Conservation (phyloP, 768 basidiomycete genomes). For the Clitopilus hobsonii region DNA sequence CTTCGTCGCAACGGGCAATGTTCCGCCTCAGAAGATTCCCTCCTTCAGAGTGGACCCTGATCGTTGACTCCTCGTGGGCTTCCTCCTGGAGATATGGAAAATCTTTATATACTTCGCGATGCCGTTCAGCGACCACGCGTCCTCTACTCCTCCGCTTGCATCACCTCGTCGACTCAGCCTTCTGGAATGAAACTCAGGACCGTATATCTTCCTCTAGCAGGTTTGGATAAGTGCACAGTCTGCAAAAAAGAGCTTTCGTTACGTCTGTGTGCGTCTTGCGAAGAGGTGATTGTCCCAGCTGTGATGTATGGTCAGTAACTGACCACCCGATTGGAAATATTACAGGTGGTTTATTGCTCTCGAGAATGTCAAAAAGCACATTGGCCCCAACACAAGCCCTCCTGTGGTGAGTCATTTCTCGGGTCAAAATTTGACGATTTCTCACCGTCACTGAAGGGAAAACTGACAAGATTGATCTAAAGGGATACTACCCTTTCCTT, state of each 20-base stretch:
- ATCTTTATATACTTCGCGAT: too few species aligned
- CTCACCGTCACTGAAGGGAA: background rate
- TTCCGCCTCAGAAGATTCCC: too few species aligned
- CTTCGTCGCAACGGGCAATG: too few species aligned
- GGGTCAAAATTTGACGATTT: background rate
- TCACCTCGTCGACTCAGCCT: background rate
- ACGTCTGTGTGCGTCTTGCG: background rate
- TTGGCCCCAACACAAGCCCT: background rate
- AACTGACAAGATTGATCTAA: background rate
- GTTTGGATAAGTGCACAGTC: background rate
- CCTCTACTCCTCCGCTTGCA: too few species aligned
- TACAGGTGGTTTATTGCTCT: background rate
- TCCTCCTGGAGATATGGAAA: too few species aligned
- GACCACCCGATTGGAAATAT: too few species aligned
- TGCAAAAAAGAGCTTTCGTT: background rate
- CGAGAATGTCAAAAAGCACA: background rate
- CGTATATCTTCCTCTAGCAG: background rate
- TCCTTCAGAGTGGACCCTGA: too few species aligned
- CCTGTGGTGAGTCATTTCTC: background rate
- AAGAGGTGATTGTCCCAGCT: background rate
- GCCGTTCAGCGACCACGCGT: too few species aligned
- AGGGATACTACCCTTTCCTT: background rate
- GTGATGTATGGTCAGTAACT: too few species aligned
- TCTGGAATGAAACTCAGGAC: background rate
- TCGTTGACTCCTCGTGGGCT: too few species aligned